These are phyloP conservation scores for Alternaria sp. DNA, from an alignment of 2,329 filamentous ascomycete species.

Conservation along the genomic window DNA sequence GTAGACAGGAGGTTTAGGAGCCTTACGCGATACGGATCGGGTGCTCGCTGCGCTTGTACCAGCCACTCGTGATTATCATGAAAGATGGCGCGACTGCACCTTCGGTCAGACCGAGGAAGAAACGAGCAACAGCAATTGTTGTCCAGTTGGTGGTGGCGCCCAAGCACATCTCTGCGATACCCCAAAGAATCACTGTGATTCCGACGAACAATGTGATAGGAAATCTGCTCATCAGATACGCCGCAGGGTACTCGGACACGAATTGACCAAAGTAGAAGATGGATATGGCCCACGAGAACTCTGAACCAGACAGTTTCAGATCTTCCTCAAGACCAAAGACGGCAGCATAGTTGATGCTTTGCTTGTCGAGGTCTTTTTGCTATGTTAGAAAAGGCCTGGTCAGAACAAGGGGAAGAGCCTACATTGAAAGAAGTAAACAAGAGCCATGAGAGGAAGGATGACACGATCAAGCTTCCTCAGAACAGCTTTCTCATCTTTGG, in stretches of 20 bases:
- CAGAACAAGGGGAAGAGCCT: no score
- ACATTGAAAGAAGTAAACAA: no score
- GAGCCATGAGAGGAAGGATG: no score
- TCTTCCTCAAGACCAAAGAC: constrained; percentile 59
- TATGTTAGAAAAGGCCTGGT: no score
- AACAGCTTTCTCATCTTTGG: no score
- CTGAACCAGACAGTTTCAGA: constrained; percentile 53
- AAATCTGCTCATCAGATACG: constrained; percentile 61
- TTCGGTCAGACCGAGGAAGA: constrained; percentile 55
- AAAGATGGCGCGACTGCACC: constrained; percentile 58
- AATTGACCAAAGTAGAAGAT: constrained; percentile 56
- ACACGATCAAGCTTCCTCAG: no score
- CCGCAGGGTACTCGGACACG: constrained; percentile 59
- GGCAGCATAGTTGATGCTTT: constrained; percentile 60
- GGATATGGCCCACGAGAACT: constrained; percentile 61
- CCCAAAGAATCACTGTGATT: constrained; percentile 54
- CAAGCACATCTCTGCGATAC: constrained; percentile 19
- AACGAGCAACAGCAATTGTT: constrained; percentile 43
- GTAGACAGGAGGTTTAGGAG: neutral
- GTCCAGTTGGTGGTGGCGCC: neutral
- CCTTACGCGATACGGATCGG: constrained; percentile 24
- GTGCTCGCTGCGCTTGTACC: constrained; percentile 41
- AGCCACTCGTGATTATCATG: constrained; percentile 55
- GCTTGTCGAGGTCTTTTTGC: constrained; percentile 22
- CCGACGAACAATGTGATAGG: constrained; percentile 62